Evolutionary conservation across 2,329 filamentous ascomycete genomes (phyloP).

Genomic region (Pseudocercospora musae): DNA sequence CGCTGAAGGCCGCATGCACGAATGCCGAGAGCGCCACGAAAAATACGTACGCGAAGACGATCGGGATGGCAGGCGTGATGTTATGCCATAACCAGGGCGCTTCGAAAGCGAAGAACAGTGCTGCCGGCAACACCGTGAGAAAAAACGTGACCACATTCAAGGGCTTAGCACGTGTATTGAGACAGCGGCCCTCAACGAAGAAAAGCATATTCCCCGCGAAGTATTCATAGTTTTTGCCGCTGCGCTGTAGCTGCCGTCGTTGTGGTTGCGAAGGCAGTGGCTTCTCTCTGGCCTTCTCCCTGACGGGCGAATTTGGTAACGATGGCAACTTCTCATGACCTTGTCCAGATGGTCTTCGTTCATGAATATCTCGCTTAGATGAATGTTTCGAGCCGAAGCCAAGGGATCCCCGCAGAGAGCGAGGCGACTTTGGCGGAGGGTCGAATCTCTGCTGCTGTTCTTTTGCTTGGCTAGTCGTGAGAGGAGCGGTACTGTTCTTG

Average conservation of each 20-base stretch:
- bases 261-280: not conserved
- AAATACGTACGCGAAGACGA: constrained; percentile 87
- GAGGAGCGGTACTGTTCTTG: constrained; percentile 73
- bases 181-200: constrained; percentile 76
- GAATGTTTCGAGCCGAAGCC: constrained; percentile 25
- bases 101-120: constrained; percentile 81
- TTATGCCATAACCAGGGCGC: constrained; percentile 83
- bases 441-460: constrained; percentile 8
- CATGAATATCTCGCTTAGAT: constrained; percentile 18
- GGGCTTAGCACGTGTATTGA: constrained; percentile 78
- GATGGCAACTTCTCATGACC: constrained; percentile 69
- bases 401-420: constrained; percentile 29
- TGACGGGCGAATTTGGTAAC: constrained; percentile 65
- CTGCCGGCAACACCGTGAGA: constrained; percentile 72
- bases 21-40: constrained; percentile 91
- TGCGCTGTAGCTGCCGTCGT: not conserved
- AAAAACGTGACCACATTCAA: constrained; percentile 85
- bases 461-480: constrained; percentile 47
- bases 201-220: constrained; percentile 93
- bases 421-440: constrained; percentile 29
- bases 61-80: constrained; percentile 81
- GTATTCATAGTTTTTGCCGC: constrained; percentile 77
- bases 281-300: constrained; percentile 19
- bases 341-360: constrained; percentile 16
- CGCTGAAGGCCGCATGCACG: constrained; percentile 83